phyloP scores from a whole-genome alignment of 2,329 filamentous ascomycete genomes.

The Ophiosphaerella herpotricha region DNA sequence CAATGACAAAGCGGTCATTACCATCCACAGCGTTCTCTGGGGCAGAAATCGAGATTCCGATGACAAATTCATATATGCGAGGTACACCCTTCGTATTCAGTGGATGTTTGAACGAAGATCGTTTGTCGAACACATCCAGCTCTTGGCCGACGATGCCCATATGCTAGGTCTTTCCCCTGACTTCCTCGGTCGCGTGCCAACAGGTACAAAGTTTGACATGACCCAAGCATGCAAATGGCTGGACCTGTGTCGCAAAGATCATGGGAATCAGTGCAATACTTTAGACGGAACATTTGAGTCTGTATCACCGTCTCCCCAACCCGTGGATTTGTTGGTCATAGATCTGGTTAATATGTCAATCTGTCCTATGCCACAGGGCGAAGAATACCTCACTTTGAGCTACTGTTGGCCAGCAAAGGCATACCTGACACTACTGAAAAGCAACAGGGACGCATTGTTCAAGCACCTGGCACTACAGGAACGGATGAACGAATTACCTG shows the following conservation, averaged over 20 bases:
- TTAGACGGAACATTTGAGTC: not conserved
- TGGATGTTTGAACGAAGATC: not conserved
- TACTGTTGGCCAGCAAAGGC: slow-evolving; percentile 2
- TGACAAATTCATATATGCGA: no score
- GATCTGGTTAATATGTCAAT: slow-evolving; percentile 4
- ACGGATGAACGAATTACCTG: not conserved
- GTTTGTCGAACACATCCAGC: not conserved
- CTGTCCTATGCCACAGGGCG: not conserved
- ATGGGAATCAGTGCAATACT: not conserved
- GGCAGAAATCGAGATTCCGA: not conserved
- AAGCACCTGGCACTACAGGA: not conserved
- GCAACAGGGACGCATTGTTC: not conserved
- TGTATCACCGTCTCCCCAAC: not conserved
- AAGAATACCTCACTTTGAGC: slow-evolving; percentile 1
- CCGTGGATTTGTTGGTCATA: not conserved
- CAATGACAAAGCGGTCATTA: not conserved
- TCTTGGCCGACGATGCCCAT: slow-evolving; percentile 1
- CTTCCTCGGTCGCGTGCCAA: slow-evolving; percentile 1
- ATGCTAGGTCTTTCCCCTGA: not conserved
- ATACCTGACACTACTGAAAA: not conserved
- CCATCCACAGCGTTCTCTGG: not conserved
- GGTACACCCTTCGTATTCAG: not conserved
- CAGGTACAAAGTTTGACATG: not conserved
- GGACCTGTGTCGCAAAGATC: not conserved
- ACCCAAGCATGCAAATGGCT: not conserved